Base-by-base conservation (phyloP, 305 asterid genomes). In the Rubia occidens region DNA sequence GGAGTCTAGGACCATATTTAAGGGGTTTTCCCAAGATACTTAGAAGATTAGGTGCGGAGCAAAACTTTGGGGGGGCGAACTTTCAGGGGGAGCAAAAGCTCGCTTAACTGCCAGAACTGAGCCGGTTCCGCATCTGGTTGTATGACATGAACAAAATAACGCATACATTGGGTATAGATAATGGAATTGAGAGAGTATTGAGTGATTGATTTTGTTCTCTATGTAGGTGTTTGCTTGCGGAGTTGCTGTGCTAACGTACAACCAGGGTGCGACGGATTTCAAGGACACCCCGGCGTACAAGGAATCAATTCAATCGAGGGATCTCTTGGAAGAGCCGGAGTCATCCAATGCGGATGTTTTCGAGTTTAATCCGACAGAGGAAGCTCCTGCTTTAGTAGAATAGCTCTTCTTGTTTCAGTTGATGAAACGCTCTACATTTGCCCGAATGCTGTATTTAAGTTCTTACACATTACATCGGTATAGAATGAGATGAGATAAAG, bases 251-350 rank as follows among this genome's bases (percentile, higher is more conserved):
- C 83, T 84, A 42, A 84, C 94, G 6, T 90, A 83, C 37, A 93
- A 90, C 20, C 94, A 86, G 21, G 96, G 98, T 71, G 97, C 97
- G 64, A 82, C 96, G 26, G 98, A 93, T 78, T 90, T 90, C 85
- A 93, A 88, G 81, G 87, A 89, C 13, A 88, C 97, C 61, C 92
- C 92, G 5, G 92, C 63, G 2, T 93, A 88, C 84, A 86, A 93
- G 84, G 98, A 93, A 79, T 84, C 98, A 2, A 78, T 90, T 54
- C 87, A 90, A 78, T 85, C 98, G 11, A 78, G 73, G 54, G 90
- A 93, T 47, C 88, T 93, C 78, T 85, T 87, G 40, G 97, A 90
- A 67, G 94, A 77, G 77, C 96, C 95, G 26, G 97, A 89, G 45
- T 84, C 88, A 40, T 83, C 97, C 15, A 80, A 64, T 74, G 77